phyloP scores from a whole-genome alignment of 2,329 filamentous ascomycete genomes.

The Colletotrichum sp. region DNA sequence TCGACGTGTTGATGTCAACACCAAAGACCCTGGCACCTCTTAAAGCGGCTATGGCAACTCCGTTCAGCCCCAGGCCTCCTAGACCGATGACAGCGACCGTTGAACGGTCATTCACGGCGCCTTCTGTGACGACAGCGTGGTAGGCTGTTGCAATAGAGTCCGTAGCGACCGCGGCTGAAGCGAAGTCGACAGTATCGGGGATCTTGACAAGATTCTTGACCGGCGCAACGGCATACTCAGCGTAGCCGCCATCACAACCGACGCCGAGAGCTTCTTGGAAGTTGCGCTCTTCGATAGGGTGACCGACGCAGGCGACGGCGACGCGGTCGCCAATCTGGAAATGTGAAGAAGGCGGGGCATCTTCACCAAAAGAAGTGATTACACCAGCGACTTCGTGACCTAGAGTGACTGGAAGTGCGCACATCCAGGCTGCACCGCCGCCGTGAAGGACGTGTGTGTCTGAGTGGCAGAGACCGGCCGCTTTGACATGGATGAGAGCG shows the following conservation, averaged over 20 bases:
- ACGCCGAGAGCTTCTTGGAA: slow-evolving; percentile 8
- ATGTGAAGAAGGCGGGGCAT: background rate
- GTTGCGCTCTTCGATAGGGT: background rate
- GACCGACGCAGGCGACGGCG: slow-evolving; percentile 11
- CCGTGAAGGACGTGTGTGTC: slow-evolving; percentile 17
- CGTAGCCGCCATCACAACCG: slow-evolving; percentile 7
- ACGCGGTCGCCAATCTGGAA: slow-evolving; percentile 1
- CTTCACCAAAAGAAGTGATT: background rate
- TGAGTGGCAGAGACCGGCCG: slow-evolving; percentile 14
- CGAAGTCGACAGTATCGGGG: background rate
- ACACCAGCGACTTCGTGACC: slow-evolving; percentile 14
- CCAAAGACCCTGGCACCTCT: slow-evolving; percentile 4
- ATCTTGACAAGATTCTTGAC: background rate
- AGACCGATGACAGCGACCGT: slow-evolving; percentile 7
- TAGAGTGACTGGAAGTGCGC: background rate
- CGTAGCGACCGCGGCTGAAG: background rate
- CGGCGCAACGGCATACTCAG: slow-evolving; percentile 1
- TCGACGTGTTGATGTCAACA: background rate
- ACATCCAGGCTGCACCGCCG: slow-evolving; percentile 16
- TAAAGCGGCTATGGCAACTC: background rate
- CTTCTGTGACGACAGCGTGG: slow-evolving; percentile 18
- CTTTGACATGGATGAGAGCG: background rate
- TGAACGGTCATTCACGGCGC: background rate
- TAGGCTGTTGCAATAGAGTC: slow-evolving; percentile 13
- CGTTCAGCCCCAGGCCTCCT: slow-evolving; percentile 7